These are phyloP conservation scores for Curvularia sp. DNA, from an alignment of 2,329 filamentous ascomycete genomes.

Conservation along the genomic window DNA sequence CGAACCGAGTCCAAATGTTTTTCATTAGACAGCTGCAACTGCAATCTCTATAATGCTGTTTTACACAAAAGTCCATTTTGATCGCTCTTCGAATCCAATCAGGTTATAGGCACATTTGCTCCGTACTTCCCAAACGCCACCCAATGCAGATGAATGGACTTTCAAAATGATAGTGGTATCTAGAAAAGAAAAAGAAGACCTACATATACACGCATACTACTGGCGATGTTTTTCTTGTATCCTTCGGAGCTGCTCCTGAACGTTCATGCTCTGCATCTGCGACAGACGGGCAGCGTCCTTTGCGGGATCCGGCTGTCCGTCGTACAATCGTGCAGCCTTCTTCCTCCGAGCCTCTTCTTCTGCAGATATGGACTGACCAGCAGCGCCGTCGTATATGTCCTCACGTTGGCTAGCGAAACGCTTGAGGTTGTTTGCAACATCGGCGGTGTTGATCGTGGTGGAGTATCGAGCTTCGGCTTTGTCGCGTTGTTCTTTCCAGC, in stretches of 20 bases:
- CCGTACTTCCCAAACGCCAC: slow-evolving; percentile 14
- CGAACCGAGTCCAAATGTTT: neutral
- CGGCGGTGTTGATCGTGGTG: slow-evolving; percentile 84
- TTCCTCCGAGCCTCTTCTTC: slow-evolving; percentile 80
- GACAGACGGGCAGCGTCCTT: slow-evolving; percentile 62
- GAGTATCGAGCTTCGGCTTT: slow-evolving; percentile 85
- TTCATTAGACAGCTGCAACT: slow-evolving; percentile 1
- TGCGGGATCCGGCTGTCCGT: slow-evolving; percentile 66
- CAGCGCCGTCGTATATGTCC: slow-evolving; percentile 82
- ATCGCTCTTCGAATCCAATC: slow-evolving; percentile 1
- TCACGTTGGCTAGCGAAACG: slow-evolving; percentile 87
- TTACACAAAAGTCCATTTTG: slow-evolving; percentile 1
- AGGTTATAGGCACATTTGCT: slow-evolving; percentile 10
- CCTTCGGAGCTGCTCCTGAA: slow-evolving; percentile 83
- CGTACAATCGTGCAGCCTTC: slow-evolving; percentile 73
- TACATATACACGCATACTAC: slow-evolving; percentile 1
- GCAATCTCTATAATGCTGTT: neutral
- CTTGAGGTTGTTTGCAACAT: slow-evolving; percentile 94
- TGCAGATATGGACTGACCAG: slow-evolving; percentile 71
- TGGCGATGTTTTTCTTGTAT: slow-evolving; percentile 65
- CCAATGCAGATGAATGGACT: slow-evolving; percentile 16
- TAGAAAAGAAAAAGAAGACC: slow-evolving; percentile 10
- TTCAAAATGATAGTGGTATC: slow-evolving; percentile 4
- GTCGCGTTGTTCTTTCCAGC: slow-evolving; percentile 94
- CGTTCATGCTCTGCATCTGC: slow-evolving; percentile 67